Percentiles rank a stretch among this genome's conserved stretches.
These are phyloP conservation scores for Hemileccinum rubropunctum DNA, from an alignment of 768 basidiomycete genomes.

Conservation along the genomic window DNA sequence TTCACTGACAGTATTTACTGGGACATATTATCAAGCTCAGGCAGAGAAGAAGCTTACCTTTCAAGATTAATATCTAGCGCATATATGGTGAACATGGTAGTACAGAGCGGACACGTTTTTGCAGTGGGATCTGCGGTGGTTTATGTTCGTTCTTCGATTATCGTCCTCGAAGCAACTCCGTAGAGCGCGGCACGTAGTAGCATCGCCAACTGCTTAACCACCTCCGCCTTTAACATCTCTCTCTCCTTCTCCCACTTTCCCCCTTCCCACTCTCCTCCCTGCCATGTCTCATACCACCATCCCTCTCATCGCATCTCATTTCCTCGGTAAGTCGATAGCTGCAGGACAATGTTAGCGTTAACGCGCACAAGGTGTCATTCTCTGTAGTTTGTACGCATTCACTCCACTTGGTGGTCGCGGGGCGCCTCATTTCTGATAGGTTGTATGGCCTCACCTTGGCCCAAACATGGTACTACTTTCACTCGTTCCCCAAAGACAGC, in stretches of 20 bases:
- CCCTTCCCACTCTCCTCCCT: neutral
- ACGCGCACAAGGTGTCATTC: slow-evolving; percentile 27
- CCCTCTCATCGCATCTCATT: slow-evolving; percentile 28
- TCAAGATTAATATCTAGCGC: no score
- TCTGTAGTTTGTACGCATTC: slow-evolving; percentile 30
- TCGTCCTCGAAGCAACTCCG: slow-evolving; percentile 32
- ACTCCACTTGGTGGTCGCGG: neutral
- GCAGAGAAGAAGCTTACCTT: no score
- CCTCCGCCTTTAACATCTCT: slow-evolving; percentile 9
- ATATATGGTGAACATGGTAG: no score
- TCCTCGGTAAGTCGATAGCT: slow-evolving; percentile 15
- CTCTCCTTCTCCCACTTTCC: neutral
- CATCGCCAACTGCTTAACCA: slow-evolving; percentile 12
- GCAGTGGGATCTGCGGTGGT: slow-evolving; percentile 5
- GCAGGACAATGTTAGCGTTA: neutral
- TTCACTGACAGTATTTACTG: no score
- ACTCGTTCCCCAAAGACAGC: slow-evolving; percentile 29
- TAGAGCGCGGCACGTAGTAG: slow-evolving; percentile 26
- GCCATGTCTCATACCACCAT: slow-evolving; percentile 15
- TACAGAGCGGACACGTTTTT: neutral
- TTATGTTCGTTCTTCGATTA: slow-evolving; percentile 25
- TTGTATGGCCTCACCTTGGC: slow-evolving; percentile 35
- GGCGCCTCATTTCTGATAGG: slow-evolving; percentile 15
- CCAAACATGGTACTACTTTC: slow-evolving; percentile 35
- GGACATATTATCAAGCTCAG: no score